These are phyloP conservation scores for Populus alba DNA, from an alignment of 345 rosid species.

Conservation along the genomic window DNA sequence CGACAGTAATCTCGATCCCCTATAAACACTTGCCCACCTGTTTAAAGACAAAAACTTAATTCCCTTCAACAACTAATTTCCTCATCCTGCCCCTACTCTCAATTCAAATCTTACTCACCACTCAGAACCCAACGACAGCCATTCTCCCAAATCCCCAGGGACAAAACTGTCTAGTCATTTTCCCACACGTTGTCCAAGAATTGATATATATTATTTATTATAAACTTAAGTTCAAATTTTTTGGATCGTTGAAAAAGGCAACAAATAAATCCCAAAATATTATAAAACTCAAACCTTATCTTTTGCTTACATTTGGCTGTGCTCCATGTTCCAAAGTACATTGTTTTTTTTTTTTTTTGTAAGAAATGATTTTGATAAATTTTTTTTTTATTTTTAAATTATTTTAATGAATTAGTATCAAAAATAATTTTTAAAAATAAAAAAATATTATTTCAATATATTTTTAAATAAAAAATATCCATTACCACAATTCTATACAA, in stretches of 20 bases:
- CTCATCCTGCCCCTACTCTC: neutral
- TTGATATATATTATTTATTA: neutral
- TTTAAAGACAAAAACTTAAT: neutral
- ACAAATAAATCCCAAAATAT: neutral
- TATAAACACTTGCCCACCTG: neutral
- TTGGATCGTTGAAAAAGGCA: conserved; percentile 5
- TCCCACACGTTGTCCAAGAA: neutral
- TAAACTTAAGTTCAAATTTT: neutral
- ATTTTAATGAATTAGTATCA: too few species aligned
- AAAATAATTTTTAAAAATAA: too few species aligned
- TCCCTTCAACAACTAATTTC: neutral
- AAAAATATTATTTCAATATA: too few species aligned
- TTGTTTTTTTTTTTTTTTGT: neutral
- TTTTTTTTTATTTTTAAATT: neutral
- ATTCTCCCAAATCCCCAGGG: neutral
- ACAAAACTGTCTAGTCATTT: neutral
- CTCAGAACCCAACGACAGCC: neutral
- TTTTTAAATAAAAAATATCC: too few species aligned
- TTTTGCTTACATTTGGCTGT: neutral
- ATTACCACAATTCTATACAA: too few species aligned
- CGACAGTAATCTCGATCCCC: conserved; percentile 22
- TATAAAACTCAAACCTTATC: neutral
- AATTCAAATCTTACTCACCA: neutral
- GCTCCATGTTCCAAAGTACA: neutral
- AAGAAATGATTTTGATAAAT: too few species aligned